Evolutionary conservation across 306 rosid species (phyloP).

Genomic region (Canavalia ensiformis): DNA sequence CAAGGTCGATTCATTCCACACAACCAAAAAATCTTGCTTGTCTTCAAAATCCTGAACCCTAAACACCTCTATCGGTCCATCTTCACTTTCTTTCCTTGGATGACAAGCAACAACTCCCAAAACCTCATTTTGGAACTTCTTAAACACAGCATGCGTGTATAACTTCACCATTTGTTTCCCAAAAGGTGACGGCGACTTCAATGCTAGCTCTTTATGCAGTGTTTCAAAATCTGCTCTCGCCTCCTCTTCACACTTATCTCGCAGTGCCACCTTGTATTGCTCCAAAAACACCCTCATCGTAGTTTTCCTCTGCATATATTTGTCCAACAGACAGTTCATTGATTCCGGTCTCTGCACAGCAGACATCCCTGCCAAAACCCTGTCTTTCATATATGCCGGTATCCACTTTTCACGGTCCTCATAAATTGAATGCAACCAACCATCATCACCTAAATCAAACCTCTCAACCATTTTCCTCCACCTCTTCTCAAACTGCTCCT

Average conservation of each 20-base stretch:
- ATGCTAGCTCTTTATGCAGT: constrained; percentile 64
- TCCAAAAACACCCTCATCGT: constrained; percentile 70
- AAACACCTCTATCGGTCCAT: constrained; percentile 56
- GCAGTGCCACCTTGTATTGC: constrained; percentile 67
- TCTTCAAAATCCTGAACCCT: constrained; percentile 74
- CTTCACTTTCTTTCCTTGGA: constrained; percentile 73
- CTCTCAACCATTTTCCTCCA: constrained; percentile 73
- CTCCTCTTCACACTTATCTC: constrained; percentile 82
- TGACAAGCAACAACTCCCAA: constrained; percentile 84
- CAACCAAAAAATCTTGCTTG: constrained; percentile 64
- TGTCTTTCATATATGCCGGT: constrained; percentile 64
- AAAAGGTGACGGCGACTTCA: constrained; percentile 84
- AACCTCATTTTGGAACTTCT: constrained; percentile 79
- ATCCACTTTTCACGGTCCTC: constrained; percentile 72
- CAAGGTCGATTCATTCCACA: constrained; percentile 62
- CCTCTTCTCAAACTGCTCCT: constrained; percentile 76
- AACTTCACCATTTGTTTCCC: constrained; percentile 73
- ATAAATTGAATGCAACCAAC: constrained; percentile 60
- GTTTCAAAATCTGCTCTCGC: constrained; percentile 80
- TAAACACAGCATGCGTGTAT: constrained; percentile 74
- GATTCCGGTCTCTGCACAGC: constrained; percentile 68
- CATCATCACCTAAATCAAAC: constrained; percentile 64
- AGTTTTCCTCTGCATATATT: constrained; percentile 79
- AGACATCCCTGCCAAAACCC: constrained; percentile 76
- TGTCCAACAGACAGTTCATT: constrained; percentile 71